Base-by-base conservation (phyloP, 164 flowering plant genomes). In the Paratinospora sagittata region DNA sequence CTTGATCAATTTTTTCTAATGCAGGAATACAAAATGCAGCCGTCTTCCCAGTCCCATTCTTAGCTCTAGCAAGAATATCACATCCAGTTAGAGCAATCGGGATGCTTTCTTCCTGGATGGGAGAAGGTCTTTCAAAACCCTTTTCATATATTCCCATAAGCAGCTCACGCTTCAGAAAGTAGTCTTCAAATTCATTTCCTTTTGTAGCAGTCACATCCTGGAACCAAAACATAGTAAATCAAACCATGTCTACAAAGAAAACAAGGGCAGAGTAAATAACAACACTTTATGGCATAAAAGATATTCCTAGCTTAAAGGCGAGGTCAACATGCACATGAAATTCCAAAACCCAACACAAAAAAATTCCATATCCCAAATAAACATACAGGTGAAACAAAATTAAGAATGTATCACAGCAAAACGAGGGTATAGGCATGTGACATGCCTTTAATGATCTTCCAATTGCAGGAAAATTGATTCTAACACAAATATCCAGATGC, bases 191-290 rank as follows among this genome's bases (percentile, higher is more conserved):
- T 72, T 95, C 99, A 90, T 95, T 92, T 80, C 99, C 99, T 78
- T 95, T 95, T 11, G 99, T 95, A 66, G 97, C 99, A 70, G 98
- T 95, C 43, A 95, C 99, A 87, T 95, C 99, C 99, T 95, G 84
- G 41, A 77, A 21, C 49, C 21, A 73, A 36, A 64, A 70, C 2
- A 16, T 27, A 75, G 30, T 43, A 72, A 27, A 66, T 75, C 37
- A 68, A 11, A 36, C 60, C 34, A 24, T n/a, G 27, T 63, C 27
- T 7, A 27, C 14, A 21, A 12, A 67, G 21, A 49, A 6, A 33
- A 47, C 14, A 43, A 43, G 14, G 14, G 24, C 61, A 4, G 24
- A 55, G 61, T 55, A 55, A 17, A 55, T 55, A 3, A 55, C 61
- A 55, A 1, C 8, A n/a, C 8, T 55, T n/a, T 6, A 21, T 55